Base-by-base conservation (phyloP, 352 stramenopile species). In the Pythium oligandrum region DNA sequence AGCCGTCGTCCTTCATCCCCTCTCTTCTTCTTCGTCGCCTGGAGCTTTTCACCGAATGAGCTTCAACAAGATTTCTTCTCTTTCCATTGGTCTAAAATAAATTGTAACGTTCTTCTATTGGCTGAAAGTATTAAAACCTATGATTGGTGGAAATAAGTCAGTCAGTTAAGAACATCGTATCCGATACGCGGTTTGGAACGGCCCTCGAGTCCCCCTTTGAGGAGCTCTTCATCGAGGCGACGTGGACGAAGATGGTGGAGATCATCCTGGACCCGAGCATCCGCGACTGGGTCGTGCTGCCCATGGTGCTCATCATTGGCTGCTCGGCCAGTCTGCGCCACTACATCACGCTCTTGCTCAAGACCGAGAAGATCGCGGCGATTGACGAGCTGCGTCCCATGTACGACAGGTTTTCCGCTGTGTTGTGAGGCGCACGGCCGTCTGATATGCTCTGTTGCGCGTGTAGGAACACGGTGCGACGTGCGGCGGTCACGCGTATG, bases 271-370 rank as follows among this genome's bases (percentile, higher is more conserved):
- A 98, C 73, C 85, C 90, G 70, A 90, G 82, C 61, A 97, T 98
- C 64, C 84, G 90, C 58, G 85, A 98, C 66, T 98, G 93, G 93
- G 96, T 99, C 39, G 93, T 99, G 55, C 81, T 99, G 50, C 97
- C 97, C 46, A 96, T 99, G 63, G 86, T 99, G 65, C 78, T 98
- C 38, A 98, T 99, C 68, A 90, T 94, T 59, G 84, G 81, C 34
- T 91, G 79, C 55, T 91, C 80, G 42, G 82, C 82, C 39, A 90
- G 90, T 73, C 72, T 90, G 61, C 81, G 84, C 54, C 82, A 94
- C 70, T 94, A 92, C 60, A 70, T 94, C 34, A 92, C 84, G 61
- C 65, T 89, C 54, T 64, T 94, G 46, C 71, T 94, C 50, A 91
- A 91, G 70, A 87, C 53, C 11, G 84, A 94, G 53, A 91, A 92